Percentiles rank a stretch among this genome's conserved stretches.
phyloP scores from a whole-genome alignment of 371 early-diverging fungal species.

The Cokeromyces recurvatus region DNA sequence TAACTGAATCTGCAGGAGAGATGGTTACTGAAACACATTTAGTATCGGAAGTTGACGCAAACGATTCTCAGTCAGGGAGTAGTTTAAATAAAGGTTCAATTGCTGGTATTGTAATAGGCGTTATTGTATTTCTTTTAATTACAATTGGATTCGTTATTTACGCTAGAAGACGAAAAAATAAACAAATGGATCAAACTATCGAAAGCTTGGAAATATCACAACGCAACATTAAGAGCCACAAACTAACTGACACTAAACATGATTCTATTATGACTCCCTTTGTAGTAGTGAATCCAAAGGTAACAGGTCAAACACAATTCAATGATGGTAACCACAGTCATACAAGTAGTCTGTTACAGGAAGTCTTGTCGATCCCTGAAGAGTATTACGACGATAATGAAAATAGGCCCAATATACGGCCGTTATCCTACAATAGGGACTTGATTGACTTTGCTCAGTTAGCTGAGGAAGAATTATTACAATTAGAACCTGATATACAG shows the following conservation, averaged over 20 bases:
- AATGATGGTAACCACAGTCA: neutral
- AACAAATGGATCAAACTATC: too few species aligned
- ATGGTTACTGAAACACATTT: too few species aligned
- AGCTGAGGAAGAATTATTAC: slow-evolving; percentile 6
- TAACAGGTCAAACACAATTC: neutral
- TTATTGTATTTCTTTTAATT: slow-evolving; percentile 4
- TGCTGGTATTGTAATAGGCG: slow-evolving; percentile 19
- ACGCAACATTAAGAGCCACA: neutral
- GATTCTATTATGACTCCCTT: neutral
- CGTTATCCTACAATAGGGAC: slow-evolving; percentile 6
- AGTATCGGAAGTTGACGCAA: too few species aligned
- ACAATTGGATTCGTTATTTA: neutral
- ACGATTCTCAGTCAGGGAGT: too few species aligned
- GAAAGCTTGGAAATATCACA: neutral
- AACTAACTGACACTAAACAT: neutral
- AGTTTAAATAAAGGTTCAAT: slow-evolving; percentile 8
- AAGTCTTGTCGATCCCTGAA: neutral
- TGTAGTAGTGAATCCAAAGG: neutral
- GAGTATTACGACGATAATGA: slow-evolving; percentile 9
- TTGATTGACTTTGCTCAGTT: slow-evolving; percentile 13
- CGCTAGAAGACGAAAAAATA: too few species aligned
- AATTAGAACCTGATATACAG: slow-evolving; percentile 13
- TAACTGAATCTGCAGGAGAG: too few species aligned
- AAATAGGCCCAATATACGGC: slow-evolving; percentile 19
- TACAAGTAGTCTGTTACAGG: slow-evolving; percentile 6